Percentiles rank a stretch among this genome's conserved stretches.
Evolutionary conservation across 2,329 filamentous ascomycete species (phyloP).

Genomic region (Aspergillus cejpii): DNA sequence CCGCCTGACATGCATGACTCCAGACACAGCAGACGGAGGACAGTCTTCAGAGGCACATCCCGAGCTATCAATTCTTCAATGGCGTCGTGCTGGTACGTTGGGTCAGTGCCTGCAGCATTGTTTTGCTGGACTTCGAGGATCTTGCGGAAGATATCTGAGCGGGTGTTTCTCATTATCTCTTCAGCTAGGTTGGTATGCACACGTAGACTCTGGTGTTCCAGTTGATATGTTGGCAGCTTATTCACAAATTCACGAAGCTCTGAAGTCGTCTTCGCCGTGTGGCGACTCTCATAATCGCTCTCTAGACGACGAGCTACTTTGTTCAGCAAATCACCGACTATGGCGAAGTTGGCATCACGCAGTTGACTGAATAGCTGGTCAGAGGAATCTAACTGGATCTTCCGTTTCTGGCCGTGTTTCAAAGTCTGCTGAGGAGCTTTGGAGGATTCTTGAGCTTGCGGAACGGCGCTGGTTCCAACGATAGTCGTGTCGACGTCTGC

Average conservation of each 20-base stretch:
- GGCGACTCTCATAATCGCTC: constrained; percentile 80
- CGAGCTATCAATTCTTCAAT: constrained; percentile 94
- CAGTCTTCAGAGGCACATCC: constrained; percentile 69
- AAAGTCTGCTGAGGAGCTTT: constrained; percentile 42
- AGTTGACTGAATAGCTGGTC: constrained; percentile 85
- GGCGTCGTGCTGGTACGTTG: constrained; percentile 77
- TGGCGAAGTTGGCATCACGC: constrained; percentile 88
- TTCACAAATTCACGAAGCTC: constrained; percentile 94
- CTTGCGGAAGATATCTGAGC: constrained; percentile 80
- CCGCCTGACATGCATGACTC: constrained; percentile 88
- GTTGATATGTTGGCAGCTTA: constrained; percentile 84
- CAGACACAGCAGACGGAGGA: constrained; percentile 79
- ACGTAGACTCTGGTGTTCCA: constrained; percentile 87
- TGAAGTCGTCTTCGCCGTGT: constrained; percentile 77
- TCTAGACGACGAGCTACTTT: constrained; percentile 81
- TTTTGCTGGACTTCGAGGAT: constrained; percentile 93
- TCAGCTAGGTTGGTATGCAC: constrained; percentile 87
- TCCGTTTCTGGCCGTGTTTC: constrained; percentile 69
- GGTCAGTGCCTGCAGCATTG: constrained; percentile 81
- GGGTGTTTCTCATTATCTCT: constrained; percentile 89
- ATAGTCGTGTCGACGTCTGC: constrained; percentile 87
- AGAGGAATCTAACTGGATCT: constrained; percentile 78
- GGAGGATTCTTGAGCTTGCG: constrained; percentile 51
- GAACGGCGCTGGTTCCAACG: constrained; percentile 60
- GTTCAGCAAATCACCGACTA: constrained; percentile 82